These are phyloP conservation scores for Scedosporium boydii DNA, from an alignment of 2,329 filamentous ascomycete species.

Conservation along the genomic window DNA sequence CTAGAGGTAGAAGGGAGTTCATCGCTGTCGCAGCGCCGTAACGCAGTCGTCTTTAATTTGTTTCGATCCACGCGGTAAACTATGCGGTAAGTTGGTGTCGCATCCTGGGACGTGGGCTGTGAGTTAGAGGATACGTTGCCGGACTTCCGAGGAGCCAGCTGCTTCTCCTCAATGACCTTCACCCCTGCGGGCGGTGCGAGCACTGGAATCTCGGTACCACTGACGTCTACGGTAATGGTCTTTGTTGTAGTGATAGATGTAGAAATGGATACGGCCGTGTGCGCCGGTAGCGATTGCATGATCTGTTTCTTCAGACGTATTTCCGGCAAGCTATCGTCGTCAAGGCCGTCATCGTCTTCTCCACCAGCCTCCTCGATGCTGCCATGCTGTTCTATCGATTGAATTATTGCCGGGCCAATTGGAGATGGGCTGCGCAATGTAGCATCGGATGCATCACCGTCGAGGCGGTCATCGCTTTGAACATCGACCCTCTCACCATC, in stretches of 20 bases:
- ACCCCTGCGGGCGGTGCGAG: slow-evolving; percentile 48
- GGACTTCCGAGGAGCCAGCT: background rate
- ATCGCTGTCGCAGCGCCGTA: slow-evolving; percentile 22
- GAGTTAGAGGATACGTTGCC: slow-evolving; percentile 9
- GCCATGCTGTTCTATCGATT: slow-evolving; percentile 21
- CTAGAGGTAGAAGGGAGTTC: slow-evolving; percentile 16
- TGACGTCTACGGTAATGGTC: slow-evolving; percentile 55
- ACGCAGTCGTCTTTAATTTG: slow-evolving; percentile 32
- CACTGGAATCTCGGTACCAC: slow-evolving; percentile 38
- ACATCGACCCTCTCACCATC: slow-evolving; percentile 50
- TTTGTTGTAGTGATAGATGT: slow-evolving; percentile 51
- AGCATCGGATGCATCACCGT: background rate
- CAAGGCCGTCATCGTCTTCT: slow-evolving; percentile 29
- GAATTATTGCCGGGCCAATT: background rate
- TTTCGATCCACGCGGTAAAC: slow-evolving; percentile 51
- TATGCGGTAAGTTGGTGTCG: slow-evolving; percentile 37
- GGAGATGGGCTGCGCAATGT: background rate
- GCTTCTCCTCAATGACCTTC: slow-evolving; percentile 44
- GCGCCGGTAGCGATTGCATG: slow-evolving; percentile 41
- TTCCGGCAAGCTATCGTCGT: slow-evolving; percentile 27
- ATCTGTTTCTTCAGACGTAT: slow-evolving; percentile 41
- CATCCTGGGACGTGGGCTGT: slow-evolving; percentile 12
- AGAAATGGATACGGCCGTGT: slow-evolving; percentile 50
- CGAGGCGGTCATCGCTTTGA: slow-evolving; percentile 23
- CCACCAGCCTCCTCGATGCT: slow-evolving; percentile 17